These are phyloP conservation scores for Larix sibirica DNA, from an alignment of 83 land plant genomes.

Conservation along the genomic window DNA sequence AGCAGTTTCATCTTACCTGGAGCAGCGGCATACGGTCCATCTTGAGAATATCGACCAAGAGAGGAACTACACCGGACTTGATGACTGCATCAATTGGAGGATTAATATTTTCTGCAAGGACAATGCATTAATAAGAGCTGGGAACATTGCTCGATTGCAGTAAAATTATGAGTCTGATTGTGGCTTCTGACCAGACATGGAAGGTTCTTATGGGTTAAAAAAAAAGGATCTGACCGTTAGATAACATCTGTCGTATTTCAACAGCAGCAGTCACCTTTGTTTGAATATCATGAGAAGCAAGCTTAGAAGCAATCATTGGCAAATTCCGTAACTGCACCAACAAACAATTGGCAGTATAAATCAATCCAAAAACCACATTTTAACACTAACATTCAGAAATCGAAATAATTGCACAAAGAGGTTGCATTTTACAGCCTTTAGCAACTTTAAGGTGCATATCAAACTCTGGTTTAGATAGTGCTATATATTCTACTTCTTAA, in stretches of 20 bases:
- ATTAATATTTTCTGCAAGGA: neutral
- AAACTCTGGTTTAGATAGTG: too few relatives aligned
- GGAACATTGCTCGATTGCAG: too few relatives aligned
- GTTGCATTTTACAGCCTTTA: too few relatives aligned
- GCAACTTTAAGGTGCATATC: too few relatives aligned
- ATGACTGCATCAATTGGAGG: conserved; percentile 3
- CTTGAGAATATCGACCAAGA: neutral
- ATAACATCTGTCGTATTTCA: neutral
- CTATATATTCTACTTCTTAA: too few relatives aligned
- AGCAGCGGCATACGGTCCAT: neutral
- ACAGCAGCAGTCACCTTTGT: neutral
- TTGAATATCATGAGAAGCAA: neutral
- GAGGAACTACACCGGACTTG: conserved; percentile 7
- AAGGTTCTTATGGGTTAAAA: too few relatives aligned
- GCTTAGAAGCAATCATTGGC: neutral
- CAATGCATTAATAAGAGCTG: neutral
- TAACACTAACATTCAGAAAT: too few relatives aligned
- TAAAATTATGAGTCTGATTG: too few relatives aligned
- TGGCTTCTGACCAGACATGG: too few relatives aligned
- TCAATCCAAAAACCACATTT: too few relatives aligned
- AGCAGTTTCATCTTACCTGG: neutral
- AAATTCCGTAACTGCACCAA: neutral
- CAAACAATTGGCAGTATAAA: too few relatives aligned
- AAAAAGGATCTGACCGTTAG: neutral
- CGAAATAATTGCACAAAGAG: too few relatives aligned